Percentiles rank a stretch among this genome's conserved stretches.
Evolutionary conservation across 2,329 filamentous ascomycete genomes (phyloP).

Genomic region (Colletotrichum destructivum): DNA sequence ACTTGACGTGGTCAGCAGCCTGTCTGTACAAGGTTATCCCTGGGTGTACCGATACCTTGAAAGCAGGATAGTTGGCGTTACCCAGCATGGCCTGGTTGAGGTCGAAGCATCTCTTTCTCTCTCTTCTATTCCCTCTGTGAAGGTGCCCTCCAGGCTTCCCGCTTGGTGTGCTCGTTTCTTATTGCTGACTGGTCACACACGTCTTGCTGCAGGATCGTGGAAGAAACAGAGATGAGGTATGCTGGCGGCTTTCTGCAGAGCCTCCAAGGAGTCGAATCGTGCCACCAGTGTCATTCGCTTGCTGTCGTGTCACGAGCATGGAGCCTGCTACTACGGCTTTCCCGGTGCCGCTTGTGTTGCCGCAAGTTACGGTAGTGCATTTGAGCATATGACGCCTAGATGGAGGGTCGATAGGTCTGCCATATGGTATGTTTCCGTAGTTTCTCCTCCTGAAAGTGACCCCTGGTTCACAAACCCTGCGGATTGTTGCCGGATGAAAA

Average conservation of each 20-base stretch:
- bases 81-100: slow-evolving; percentile 18
- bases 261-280: slow-evolving; percentile 22
- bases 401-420: not conserved
- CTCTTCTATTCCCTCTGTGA: not conserved
- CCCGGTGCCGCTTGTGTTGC: not conserved
- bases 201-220: slow-evolving; percentile 44
- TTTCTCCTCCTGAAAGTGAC: no score
- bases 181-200: slow-evolving; percentile 31
- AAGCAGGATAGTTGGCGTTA: slow-evolving; percentile 19
- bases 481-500: not conserved
- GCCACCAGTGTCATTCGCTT: slow-evolving; percentile 22
- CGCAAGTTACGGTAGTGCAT: not conserved
- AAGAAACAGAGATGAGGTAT: slow-evolving; percentile 42
- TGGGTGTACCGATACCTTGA: not conserved
- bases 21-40: slow-evolving; percentile 17
- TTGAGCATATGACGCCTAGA: not conserved
- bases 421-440: no score
- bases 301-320: slow-evolving; percentile 24
- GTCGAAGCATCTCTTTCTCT: not conserved
- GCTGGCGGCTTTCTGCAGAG: slow-evolving; percentile 32
- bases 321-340: slow-evolving; percentile 1
- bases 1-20: not conserved
- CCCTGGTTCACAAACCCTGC: not conserved
- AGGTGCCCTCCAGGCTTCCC: not conserved
- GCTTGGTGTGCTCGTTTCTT: slow-evolving; percentile 7